Evolutionary conservation across 1,284 basidiomycete genomes (phyloP).

Genomic region (Melanopsichium pennsylvanicum): DNA sequence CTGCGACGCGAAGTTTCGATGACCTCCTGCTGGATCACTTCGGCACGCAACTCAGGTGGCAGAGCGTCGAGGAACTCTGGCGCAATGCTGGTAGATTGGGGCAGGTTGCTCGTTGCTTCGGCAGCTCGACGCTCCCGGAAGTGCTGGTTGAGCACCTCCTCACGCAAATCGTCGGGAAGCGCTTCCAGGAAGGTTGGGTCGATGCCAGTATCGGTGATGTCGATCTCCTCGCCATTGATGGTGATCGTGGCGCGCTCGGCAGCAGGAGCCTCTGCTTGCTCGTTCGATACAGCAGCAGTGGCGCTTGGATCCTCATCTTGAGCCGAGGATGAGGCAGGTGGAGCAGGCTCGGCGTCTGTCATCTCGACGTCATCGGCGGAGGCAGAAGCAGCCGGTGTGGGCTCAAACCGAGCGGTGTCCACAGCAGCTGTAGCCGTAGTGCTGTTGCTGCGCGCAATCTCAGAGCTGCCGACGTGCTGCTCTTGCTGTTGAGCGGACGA

Average conservation of each 20-base stretch:
- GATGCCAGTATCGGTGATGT: conserved; percentile 98
- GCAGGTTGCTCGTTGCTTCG: conserved; percentile 69
- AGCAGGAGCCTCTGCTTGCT: conserved; percentile 3
- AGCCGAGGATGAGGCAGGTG: conserved; percentile 7
- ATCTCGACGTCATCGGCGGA: conserved; percentile 56
- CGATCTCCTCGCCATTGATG: conserved; percentile 90
- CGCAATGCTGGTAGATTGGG: conserved; percentile 82
- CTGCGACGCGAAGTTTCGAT: conserved; percentile 73
- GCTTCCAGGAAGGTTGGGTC: conserved; percentile 98
- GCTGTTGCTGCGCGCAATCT: background rate
- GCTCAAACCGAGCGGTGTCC: conserved; percentile 30
- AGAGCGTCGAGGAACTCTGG: conserved; percentile 94
- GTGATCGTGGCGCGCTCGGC: conserved; percentile 43
- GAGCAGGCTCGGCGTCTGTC: conserved; percentile 36
- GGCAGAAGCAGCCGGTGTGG: conserved; percentile 6
- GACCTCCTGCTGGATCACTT: conserved; percentile 93
- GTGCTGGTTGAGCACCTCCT: conserved; percentile 97
- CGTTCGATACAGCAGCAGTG: conserved; percentile 1
- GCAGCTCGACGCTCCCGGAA: conserved; percentile 78
- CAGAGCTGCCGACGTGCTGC: background rate
- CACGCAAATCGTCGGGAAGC: conserved; percentile 96
- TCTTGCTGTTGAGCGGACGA: conserved; percentile 14
- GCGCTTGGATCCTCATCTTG: conserved; percentile 1
- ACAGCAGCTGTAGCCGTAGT: background rate
- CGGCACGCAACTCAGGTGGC: conserved; percentile 92